Evolutionary conservation across 2,329 filamentous ascomycete species (phyloP).

Genomic region (Neofusicoccum umdonicola): DNA sequence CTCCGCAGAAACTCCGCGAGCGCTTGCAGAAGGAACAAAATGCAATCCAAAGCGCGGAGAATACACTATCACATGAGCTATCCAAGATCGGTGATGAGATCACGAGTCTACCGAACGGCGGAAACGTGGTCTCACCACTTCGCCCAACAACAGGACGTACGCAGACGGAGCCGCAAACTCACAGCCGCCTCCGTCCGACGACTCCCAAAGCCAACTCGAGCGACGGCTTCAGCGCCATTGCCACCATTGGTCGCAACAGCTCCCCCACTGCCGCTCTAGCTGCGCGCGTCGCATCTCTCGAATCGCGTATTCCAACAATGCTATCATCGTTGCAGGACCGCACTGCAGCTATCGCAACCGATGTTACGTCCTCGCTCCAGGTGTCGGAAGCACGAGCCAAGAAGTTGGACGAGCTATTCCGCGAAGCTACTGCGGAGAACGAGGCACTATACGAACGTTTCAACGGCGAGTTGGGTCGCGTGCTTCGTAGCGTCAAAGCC

Average conservation of each 20-base stretch:
- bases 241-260: slow-evolving; percentile 19
- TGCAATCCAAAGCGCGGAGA: slow-evolving; percentile 63
- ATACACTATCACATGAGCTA: slow-evolving; percentile 70
- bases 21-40: slow-evolving; percentile 79
- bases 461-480: slow-evolving; percentile 84
- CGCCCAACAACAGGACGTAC: slow-evolving; percentile 4
- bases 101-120: slow-evolving; percentile 44
- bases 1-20: slow-evolving; percentile 69
- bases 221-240: slow-evolving; percentile 18
- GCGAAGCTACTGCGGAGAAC: slow-evolving; percentile 84
- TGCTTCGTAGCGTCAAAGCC: slow-evolving; percentile 63
- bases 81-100: slow-evolving; percentile 79
- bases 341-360: slow-evolving; percentile 57
- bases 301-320: slow-evolving; percentile 41
- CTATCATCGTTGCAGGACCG: slow-evolving; percentile 25
- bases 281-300: slow-evolving; percentile 63
- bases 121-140: neutral
- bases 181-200: slow-evolving; percentile 19
- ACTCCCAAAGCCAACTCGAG: slow-evolving; percentile 12
- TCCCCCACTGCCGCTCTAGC: slow-evolving; percentile 46
- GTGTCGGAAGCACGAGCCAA: slow-evolving; percentile 76
- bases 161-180: slow-evolving; percentile 11
- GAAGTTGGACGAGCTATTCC: slow-evolving; percentile 83
- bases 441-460: slow-evolving; percentile 89
- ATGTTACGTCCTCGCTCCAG: slow-evolving; percentile 69